These are phyloP conservation scores for Psophocarpus tetragonolobus DNA, from an alignment of 306 rosid species.

Conservation along the genomic window DNA sequence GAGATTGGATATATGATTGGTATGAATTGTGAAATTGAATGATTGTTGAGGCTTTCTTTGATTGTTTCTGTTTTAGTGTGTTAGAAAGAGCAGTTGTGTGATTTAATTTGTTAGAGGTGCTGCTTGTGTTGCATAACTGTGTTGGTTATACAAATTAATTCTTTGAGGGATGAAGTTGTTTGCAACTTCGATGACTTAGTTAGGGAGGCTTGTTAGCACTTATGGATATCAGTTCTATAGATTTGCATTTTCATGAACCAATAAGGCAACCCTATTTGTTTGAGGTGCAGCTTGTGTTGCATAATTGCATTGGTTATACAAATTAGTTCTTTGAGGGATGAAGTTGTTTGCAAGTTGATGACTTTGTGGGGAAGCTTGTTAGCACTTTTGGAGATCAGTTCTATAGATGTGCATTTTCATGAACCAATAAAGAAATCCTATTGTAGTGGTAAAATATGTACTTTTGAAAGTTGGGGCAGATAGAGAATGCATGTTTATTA, in stretches of 20 bases:
- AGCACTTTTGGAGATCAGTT: not conserved
- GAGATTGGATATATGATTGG: conserved; percentile 86
- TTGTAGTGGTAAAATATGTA: not conserved
- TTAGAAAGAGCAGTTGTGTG: not conserved
- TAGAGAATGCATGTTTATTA: not conserved
- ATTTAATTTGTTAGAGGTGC: not conserved
- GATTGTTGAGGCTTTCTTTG: not conserved
- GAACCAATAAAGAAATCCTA: too few relatives aligned
- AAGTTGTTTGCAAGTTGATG: not conserved
- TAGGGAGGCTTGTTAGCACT: not conserved
- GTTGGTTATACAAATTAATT: not conserved
- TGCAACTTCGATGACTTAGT: not conserved
- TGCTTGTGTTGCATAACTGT: not conserved
- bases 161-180: not conserved
- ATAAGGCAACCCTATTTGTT: not conserved
- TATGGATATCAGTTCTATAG: not conserved
- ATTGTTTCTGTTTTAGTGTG: too few relatives aligned
- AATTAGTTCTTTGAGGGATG: not conserved
- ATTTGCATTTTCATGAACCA: not conserved
- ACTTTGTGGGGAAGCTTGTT: not conserved
- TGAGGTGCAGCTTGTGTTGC: too few relatives aligned
- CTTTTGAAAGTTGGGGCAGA: not conserved
- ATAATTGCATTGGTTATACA: not conserved
- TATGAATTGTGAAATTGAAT: conserved; percentile 41
- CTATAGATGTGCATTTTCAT: not conserved